Base-by-base conservation (phyloP, 192 early-diverging fungal genomes). In the Podila epicladia region DNA sequence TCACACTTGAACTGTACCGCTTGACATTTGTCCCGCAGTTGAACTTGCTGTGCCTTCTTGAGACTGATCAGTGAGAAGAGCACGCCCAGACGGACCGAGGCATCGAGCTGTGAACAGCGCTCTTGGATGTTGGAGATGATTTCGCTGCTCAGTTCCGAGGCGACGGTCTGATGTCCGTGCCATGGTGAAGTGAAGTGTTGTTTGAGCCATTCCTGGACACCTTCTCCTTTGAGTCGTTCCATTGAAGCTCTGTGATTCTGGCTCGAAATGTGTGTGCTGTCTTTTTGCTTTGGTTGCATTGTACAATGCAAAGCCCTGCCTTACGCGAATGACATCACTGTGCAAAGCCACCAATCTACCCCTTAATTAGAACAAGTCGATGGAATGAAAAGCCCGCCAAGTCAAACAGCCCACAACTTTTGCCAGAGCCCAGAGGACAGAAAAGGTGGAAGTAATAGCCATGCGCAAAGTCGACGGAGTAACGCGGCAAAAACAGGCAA, bases 121-220 rank as follows among this genome's bases (percentile, higher is more conserved):
- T 79, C 76, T 26, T 65, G 48, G 55, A 79, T 79, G 65, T 79
- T 79, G 65, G 33, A 48, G 50, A 79, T 72, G 61, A 71, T 79
- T 49, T 79, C 76, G 29, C 68, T 68, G 35, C 70, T 61, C 24
- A 79, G 65, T 49, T 71, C 76, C 1, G 70, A 65, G 4, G 76
- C 76, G 4, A 79, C 69, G 1, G 76, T 79, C 22, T 79, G 76
- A 32, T 79, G 76, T 68, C 76, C 76, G 53, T 79, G 76, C 76
- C 76, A 79, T 19, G 76, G 70, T 2, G 76, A 67, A 9, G 65
- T 64, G 24, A 79, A 37, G 53, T 79, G 76, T 31, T 79, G 76
- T 24, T 41, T 67, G 31, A 79, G 70, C 76, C 76, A 79, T 26
- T 79, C 76, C 37, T 72, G 65, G 6, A 71, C 64, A 29, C 69